Evolutionary conservation across 805 yeast species (phyloP), one percentile per base, ranked within the genome.

Genomic region (Metschnikowia lachancei): DNA sequence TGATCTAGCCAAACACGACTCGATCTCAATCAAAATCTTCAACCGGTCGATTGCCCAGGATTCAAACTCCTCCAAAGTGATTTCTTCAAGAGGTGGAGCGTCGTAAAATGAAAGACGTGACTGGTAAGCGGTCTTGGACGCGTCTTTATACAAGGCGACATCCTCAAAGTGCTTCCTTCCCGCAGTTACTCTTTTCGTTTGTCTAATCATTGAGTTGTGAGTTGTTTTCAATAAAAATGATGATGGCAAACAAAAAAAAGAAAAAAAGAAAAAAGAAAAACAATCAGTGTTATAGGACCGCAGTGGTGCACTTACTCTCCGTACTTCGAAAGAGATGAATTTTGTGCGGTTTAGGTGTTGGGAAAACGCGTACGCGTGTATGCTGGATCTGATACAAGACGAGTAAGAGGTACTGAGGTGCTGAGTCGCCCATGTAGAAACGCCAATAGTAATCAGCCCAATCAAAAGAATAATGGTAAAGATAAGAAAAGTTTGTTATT

Each of bases 41-140:
- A 92, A 73, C 49, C 99, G 71, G 60, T 92, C 98, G 45, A 94
- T 84, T 4, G 98, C 98, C 97, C 97, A 94, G 4, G 76, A 75
- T 67, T 94, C 99, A 65, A 94, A 94, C 58, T 94, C 87, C 53
- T 91, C 97, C 14, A 94, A 66, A 0, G 97, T 88, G 57, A 94
- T 83, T 65, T 94, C 98, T 12, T 83, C 82, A 28, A 76, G 67
- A 0, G 98, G 98, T 10, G 96, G 94, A 5, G 70, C 53, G 20
- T 72, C 78, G 66, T 94, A 94, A 58, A 92, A 80, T 17, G 88
- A 81, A 41, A 94, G 70, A 41, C 95, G 74, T 31, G 79, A 70
- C 10, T 81, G 77, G 61, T 84, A 82, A 34, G 74, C 56, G 46
- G 63, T 65, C 39, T 63, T 60, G 37, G 64, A 61, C 33, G 62